Conservation (phyloP, 441 rosid species). For the Cnidoscolus chayamansa region DNA sequence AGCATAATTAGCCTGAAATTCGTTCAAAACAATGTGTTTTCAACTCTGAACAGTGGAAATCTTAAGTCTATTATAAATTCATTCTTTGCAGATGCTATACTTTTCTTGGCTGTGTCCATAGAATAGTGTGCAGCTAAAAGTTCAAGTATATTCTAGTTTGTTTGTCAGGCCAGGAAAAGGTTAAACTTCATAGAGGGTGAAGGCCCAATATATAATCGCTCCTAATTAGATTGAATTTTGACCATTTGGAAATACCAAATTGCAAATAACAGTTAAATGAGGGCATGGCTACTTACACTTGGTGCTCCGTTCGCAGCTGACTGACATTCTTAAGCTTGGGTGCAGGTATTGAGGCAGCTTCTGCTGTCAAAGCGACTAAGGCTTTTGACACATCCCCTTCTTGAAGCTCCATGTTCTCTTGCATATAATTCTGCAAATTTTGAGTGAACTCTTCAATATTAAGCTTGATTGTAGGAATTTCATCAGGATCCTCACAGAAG, state of each 20-base stretch:
- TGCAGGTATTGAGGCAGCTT: constrained; percentile 67
- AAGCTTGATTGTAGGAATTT: constrained; percentile 74
- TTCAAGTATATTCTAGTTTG: neutral
- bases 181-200: neutral
- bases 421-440: constrained; percentile 64
- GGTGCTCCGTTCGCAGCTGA: constrained; percentile 90
- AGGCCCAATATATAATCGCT: neutral
- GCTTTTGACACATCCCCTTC: constrained; percentile 87
- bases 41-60: neutral
- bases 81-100: neutral
- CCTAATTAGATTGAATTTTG: neutral
- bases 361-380: constrained; percentile 75
- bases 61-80: neutral
- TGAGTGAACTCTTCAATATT: constrained; percentile 62
- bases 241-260: neutral
- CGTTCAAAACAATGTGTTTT: neutral
- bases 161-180: neutral
- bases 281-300: constrained; percentile 66
- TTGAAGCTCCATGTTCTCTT: constrained; percentile 70
- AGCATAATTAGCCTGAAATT: neutral
- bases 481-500: constrained; percentile 69
- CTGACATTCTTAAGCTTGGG: constrained; percentile 81
- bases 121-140: neutral
- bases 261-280: neutral
- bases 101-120: neutral